Evolutionary conservation across 176 grass and related monocot genomes (phyloP).

Genomic region (Pontederia crassipes): DNA sequence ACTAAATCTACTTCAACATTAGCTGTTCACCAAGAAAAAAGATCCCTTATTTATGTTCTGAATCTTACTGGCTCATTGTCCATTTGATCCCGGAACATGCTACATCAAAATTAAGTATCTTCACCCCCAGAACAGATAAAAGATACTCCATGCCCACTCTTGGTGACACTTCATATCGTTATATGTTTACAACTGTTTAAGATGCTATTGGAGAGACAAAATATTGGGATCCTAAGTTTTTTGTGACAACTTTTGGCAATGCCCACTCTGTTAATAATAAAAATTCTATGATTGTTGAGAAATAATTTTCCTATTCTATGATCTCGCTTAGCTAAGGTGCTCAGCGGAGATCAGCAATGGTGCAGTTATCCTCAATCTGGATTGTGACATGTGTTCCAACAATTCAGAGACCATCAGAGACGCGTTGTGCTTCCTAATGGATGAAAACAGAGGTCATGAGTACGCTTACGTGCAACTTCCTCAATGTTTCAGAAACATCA

Average conservation of each 20-base stretch:
- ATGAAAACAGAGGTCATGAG: slow-evolving; percentile 48
- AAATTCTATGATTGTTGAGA: too few species aligned
- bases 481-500: slow-evolving; percentile 50
- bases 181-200: too few species aligned
- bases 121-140: too few species aligned
- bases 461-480: slow-evolving; percentile 63
- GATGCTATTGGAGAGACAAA: too few species aligned
- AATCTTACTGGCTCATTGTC: too few species aligned
- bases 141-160: too few species aligned
- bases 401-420: slow-evolving; percentile 57
- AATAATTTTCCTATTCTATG: background rate
- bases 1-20: background rate
- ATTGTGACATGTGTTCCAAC: slow-evolving; percentile 88
- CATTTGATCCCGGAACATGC: slow-evolving; percentile 8
- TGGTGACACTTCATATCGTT: too few species aligned
- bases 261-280: background rate
- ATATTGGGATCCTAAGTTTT: too few species aligned
- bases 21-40: background rate
- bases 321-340: slow-evolving; percentile 36
- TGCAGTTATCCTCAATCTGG: slow-evolving; percentile 55
- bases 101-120: background rate
- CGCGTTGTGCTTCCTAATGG: slow-evolving; percentile 57
- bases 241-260: too few species aligned
- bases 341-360: slow-evolving; percentile 67
- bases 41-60: too few species aligned